Conservation (phyloP, 805 yeast genomes). For the Candida mattraensis region DNA sequence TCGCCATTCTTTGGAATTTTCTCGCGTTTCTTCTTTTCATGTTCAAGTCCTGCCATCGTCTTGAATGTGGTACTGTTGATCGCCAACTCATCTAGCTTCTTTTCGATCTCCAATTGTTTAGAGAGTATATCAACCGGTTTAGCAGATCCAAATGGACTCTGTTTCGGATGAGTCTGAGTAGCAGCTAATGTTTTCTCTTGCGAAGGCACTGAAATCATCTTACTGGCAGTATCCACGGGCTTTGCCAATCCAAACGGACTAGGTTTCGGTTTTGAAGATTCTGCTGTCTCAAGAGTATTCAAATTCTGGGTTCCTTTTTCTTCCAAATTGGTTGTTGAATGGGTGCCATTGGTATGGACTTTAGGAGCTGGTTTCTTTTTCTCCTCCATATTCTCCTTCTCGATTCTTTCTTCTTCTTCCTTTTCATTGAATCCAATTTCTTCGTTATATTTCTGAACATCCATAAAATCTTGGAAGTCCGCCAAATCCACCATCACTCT, state of each 20-base stretch:
- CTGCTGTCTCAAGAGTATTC: too few species aligned
- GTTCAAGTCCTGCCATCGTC: constrained; percentile 28
- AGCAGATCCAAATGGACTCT: constrained; percentile 80
- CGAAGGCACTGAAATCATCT: constrained; percentile 10
- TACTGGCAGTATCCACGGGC: constrained; percentile 48
- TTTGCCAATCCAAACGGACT: constrained; percentile 82
- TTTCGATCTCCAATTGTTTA: constrained; percentile 63
- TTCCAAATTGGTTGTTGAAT: constrained; percentile 1
- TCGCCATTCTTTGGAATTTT: constrained; percentile 1
- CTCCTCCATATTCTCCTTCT: constrained; percentile 5
- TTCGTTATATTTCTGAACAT: constrained; percentile 31
- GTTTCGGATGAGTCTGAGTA: constrained; percentile 35
- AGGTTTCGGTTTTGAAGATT: constrained; percentile 40
- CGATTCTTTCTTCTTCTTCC: constrained; percentile 24
- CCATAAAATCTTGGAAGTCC: constrained; percentile 38
- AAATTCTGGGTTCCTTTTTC: too few species aligned
- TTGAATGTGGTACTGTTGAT: constrained; percentile 46
- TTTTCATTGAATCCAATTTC: constrained; percentile 29
- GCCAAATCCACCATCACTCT: constrained; percentile 37
- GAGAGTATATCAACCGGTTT: constrained; percentile 79
- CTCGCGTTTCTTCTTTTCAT: constrained; percentile 10
- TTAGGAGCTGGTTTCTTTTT: constrained; percentile 4
- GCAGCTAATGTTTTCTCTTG: constrained; percentile 23
- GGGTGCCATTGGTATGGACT: constrained; percentile 1
- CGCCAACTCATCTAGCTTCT: constrained; percentile 40